Base-by-base conservation (phyloP, 1,139 yeast genomes). In the Geotrichum carabidarum region DNA sequence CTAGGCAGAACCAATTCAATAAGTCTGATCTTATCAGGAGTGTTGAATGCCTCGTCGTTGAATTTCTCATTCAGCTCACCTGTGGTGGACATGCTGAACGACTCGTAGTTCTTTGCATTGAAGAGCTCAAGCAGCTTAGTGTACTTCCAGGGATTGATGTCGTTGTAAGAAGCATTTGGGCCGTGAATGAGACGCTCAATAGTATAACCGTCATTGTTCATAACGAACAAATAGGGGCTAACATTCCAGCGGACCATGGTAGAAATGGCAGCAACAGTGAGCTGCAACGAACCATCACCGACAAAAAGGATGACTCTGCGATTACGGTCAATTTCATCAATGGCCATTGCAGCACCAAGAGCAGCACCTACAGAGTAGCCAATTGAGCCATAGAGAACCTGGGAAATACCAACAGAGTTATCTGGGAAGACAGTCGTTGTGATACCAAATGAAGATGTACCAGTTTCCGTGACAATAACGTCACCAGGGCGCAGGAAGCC, bases 171-270 rank as follows among this genome's bases (percentile, higher is more conserved):
- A 46, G 94, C 93, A 47, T 74, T 76, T 63, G 78, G 82, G 63
- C 95, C 95, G 73, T 87, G 95, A 63, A 88, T 86, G 73, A 88
- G 79, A 73, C 91, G 81, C 75, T 88, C 95, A 70, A 87, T 87
- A 61, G 95, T 87, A 77, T 87, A 87, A 68, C 96, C 95, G 62
- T 81, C 84, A 71, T 88, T 88, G 77, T 88, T 88, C 68, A 88
- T 78, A 48, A 88, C 84, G 68, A 87, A 88, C 66, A 88, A 72
- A 74, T 87, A 87, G 60, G 95, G 93, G 60, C 82, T 84, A 66
- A 84, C 78, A 54, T 81, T 80, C 86, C 89, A 84, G 74, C 86
- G 82, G 69, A 85, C 76, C 83, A 86, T 82, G 63, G 94, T 84
- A 60, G 91, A 84, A 68, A 88, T 84, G 69, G 88, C 94, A 73